Conservation (phyloP, 495 filamentous ascomycete genomes). For the Tuber microsphaerosporum region DNA sequence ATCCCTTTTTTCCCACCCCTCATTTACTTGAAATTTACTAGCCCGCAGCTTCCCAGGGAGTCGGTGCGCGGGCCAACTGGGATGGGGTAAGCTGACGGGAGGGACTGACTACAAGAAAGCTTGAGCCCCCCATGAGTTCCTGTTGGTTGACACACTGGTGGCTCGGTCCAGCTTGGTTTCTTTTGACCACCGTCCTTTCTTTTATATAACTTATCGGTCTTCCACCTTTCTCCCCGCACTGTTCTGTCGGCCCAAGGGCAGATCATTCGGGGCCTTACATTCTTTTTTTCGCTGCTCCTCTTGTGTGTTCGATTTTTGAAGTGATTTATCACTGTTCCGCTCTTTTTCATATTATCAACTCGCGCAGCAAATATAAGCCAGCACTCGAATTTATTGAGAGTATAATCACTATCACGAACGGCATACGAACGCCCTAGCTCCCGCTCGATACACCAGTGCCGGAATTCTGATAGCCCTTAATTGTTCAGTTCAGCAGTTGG, state of each 20-base stretch:
- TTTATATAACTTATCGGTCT: neutral
- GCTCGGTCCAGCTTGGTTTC: constrained; percentile 4
- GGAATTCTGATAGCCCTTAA: neutral
- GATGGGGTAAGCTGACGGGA: constrained; percentile 1
- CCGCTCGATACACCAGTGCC: neutral
- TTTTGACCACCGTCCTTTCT: constrained; percentile 5
- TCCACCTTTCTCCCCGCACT: neutral
- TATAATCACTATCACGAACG: neutral
- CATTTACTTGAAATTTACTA: neutral
- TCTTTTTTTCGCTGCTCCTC: neutral
- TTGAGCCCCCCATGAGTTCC: neutral
- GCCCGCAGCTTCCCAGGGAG: neutral
- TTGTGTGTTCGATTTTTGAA: neutral
- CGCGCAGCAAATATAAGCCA: neutral
- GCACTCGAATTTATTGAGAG: neutral
- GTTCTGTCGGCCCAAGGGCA: neutral
- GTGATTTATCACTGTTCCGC: constrained; percentile 5
- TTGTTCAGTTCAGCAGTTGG: neutral
- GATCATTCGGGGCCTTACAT: neutral
- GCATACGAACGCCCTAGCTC: neutral
- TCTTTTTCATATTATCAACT: neutral
- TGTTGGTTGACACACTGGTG: constrained; percentile 4
- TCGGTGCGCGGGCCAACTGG: neutral
- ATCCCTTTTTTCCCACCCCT: neutral
- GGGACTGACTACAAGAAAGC: neutral